A percentile compares a stretch with the other conserved stretches of the same genome.
Evolutionary conservation across 768 basidiomycete species (phyloP).

Genomic region (Russula brevipes): DNA sequence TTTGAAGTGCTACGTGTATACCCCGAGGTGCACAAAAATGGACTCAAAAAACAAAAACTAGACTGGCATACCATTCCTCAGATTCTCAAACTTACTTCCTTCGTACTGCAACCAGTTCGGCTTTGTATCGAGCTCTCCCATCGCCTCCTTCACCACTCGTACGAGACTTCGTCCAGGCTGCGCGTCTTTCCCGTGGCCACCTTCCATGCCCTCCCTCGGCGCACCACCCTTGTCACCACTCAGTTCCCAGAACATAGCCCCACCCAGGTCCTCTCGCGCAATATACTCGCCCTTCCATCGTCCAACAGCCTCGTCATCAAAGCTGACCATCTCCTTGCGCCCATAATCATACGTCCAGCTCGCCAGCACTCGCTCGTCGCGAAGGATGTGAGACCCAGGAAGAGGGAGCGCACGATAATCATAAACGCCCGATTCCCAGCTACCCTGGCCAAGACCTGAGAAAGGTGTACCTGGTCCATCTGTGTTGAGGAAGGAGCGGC

Average conservation of each 20-base stretch:
- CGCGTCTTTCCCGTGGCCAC: conserved; percentile 66
- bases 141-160: conserved; percentile 52
- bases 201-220: conserved; percentile 64
- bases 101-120: conserved; percentile 83
- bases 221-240: conserved; percentile 74
- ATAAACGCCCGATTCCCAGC: conserved; percentile 88
- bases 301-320: conserved; percentile 66
- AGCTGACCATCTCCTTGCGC: conserved; percentile 78
- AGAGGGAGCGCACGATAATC: conserved; percentile 90
- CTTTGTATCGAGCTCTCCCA: conserved; percentile 21
- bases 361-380: conserved; percentile 63
- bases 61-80: conserved; percentile 60
- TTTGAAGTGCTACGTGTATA: too few relatives aligned
- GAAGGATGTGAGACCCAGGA: conserved; percentile 57
- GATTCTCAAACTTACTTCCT: conserved; percentile 72
- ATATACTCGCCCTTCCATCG: conserved; percentile 80
- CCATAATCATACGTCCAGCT: conserved; percentile 79
- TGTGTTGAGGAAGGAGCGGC: conserved; percentile 84
- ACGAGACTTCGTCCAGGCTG: conserved; percentile 70
- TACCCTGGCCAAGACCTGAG: conserved; percentile 78
- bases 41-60: not conserved
- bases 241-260: conserved; percentile 94
- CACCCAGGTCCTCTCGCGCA: conserved; percentile 66
- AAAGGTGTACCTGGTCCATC: conserved; percentile 76
- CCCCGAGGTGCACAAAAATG: too few relatives aligned